phyloP scores from a whole-genome alignment of 106 monocot species.

The Allium fistulosum region DNA sequence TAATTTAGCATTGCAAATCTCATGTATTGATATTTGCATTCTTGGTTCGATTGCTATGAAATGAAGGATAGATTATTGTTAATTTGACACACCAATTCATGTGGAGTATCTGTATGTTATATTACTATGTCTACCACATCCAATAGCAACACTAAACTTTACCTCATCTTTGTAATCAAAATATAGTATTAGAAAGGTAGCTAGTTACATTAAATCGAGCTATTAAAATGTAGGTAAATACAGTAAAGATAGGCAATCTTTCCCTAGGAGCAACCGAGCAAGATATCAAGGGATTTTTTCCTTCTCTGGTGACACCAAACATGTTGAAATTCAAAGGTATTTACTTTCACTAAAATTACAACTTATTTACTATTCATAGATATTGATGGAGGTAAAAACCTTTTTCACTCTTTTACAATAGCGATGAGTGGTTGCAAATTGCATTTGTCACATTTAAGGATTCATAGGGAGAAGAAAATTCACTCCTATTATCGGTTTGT shows the following conservation, averaged over 20 bases:
- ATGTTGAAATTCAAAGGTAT: conserved; percentile 22
- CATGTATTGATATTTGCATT: no score
- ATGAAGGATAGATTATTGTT: no score
- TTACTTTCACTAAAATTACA: not conserved
- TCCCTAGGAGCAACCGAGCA: conserved; percentile 21
- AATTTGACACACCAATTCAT: no score
- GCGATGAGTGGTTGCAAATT: conserved; percentile 34
- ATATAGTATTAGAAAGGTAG: no score
- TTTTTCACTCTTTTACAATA: conserved; percentile 15
- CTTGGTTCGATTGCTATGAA: no score
- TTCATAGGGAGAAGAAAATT: conserved; percentile 39
- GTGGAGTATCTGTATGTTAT: no score
- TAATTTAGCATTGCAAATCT: no score
- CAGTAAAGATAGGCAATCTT: conserved; percentile 30
- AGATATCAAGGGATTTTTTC: conserved; percentile 29
- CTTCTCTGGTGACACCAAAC: conserved; percentile 26
- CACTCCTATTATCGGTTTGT: conserved; percentile 33
- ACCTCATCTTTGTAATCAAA: no score
- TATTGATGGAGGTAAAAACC: no score
- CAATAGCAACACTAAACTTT: no score
- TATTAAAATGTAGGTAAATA: conserved; percentile 18
- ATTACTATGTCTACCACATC: no score
- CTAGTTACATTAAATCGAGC: no score
- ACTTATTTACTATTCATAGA: not conserved
- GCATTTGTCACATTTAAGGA: conserved; percentile 40